Conservation (phyloP, 2,329 filamentous ascomycete species). For the Sclerotinia glacialis region DNA sequence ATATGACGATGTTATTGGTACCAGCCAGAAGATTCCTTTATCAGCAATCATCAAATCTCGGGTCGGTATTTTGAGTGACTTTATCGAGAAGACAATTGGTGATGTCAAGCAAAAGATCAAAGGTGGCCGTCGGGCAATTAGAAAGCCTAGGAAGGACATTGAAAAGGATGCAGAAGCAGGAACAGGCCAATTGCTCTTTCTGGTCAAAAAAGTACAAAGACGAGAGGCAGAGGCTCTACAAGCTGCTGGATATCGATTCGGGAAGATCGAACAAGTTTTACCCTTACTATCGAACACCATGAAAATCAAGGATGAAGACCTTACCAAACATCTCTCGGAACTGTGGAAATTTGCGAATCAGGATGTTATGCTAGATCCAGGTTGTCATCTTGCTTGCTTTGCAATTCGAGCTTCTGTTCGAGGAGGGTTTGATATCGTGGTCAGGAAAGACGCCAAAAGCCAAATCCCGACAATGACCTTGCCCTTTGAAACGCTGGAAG, state of each 20-base stretch:
- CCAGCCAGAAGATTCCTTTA: slow-evolving; percentile 45
- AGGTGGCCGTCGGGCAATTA: slow-evolving; percentile 13
- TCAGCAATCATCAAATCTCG: slow-evolving; percentile 19
- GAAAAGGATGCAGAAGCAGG: slow-evolving; percentile 18
- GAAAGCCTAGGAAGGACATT: slow-evolving; percentile 12
- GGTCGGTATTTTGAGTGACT: slow-evolving; percentile 4
- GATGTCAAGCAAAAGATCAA: slow-evolving; percentile 20
- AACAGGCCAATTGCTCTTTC: slow-evolving; percentile 66
- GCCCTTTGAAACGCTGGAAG: slow-evolving; percentile 51
- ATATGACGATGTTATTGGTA: slow-evolving; percentile 73
- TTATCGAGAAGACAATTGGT: neutral
- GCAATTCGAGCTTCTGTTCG: slow-evolving; percentile 51
- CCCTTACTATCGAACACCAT: slow-evolving; percentile 68
- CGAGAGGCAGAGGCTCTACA: slow-evolving; percentile 63
- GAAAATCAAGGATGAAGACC: slow-evolving; percentile 64
- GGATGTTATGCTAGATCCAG: slow-evolving; percentile 48
- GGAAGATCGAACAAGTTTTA: slow-evolving; percentile 64
- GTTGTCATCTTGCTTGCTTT: slow-evolving; percentile 58
- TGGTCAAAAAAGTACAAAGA: slow-evolving; percentile 62
- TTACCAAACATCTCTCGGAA: slow-evolving; percentile 58
- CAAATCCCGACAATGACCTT: slow-evolving; percentile 59
- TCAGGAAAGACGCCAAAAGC: slow-evolving; percentile 47
- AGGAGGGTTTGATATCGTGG: slow-evolving; percentile 42
- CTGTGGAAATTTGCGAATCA: slow-evolving; percentile 60
- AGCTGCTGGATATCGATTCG: slow-evolving; percentile 76